These are phyloP conservation scores for Fusarium denticulatum DNA, from an alignment of 2,329 filamentous ascomycete genomes.

Conservation along the genomic window DNA sequence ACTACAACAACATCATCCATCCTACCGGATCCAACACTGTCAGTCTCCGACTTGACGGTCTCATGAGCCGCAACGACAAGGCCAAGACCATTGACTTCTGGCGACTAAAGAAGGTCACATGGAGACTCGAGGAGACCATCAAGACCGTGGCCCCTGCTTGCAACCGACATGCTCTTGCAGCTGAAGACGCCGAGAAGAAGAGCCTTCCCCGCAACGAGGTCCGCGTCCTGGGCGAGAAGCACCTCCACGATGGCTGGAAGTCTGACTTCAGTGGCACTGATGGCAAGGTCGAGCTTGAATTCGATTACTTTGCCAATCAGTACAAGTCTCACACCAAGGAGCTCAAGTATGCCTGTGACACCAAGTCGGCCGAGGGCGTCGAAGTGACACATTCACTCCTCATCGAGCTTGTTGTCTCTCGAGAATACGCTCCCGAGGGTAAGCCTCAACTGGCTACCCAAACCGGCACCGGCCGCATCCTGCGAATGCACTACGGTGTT, in stretches of 20 bases:
- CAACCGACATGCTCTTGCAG: constrained; percentile 70
- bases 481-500: constrained; percentile 90
- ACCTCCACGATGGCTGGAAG: constrained; percentile 92
- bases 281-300: constrained; percentile 78
- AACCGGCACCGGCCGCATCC: constrained; percentile 88
- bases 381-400: constrained; percentile 86
- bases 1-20: constrained; percentile 84
- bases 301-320: constrained; percentile 67
- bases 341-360: constrained; percentile 77
- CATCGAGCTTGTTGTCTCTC: constrained; percentile 92
- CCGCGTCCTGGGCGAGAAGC: constrained; percentile 81
- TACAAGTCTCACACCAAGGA: constrained; percentile 59
- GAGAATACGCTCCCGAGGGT: constrained; percentile 83
- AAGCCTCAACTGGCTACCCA: constrained; percentile 77
- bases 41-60: constrained; percentile 84
- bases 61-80: constrained; percentile 75
- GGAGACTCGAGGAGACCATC: constrained; percentile 90
- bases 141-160: constrained; percentile 84
- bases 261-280: constrained; percentile 65
- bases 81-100: constrained; percentile 80
- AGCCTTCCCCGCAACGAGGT: constrained; percentile 78
- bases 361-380: constrained; percentile 77
- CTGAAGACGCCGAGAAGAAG: constrained; percentile 58
- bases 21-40: constrained; percentile 85
- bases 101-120: constrained; percentile 90